phyloP scores from a whole-genome alignment of 345 rosid species.

The Kandelia obovata region DNA sequence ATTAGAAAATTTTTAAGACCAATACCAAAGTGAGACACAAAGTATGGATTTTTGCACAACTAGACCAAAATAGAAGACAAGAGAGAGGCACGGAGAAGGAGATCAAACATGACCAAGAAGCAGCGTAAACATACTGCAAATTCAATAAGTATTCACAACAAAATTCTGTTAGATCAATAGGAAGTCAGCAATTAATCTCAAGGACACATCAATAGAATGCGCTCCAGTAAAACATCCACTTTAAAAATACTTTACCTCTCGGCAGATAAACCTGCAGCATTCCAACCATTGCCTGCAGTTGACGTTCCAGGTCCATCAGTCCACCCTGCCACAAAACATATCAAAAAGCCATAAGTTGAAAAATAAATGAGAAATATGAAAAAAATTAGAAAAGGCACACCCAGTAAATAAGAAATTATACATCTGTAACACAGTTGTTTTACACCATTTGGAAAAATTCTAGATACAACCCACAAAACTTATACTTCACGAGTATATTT shows the following conservation, averaged over 20 bases:
- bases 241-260: conserved; percentile 41
- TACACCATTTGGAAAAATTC: not conserved
- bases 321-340: conserved; percentile 47
- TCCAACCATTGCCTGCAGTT: conserved; percentile 56
- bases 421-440: not conserved
- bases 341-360: not conserved
- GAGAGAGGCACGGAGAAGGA: not conserved
- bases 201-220: not conserved
- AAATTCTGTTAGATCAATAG: not conserved
- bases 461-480: not conserved
- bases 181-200: not conserved
- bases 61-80: no score
- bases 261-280: conserved; percentile 48
- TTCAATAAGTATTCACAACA: not conserved
- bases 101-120: not conserved
- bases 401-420: not conserved
- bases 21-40: no score
- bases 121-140: not conserved
- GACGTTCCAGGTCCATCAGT: conserved; percentile 57
- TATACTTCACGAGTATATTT: conserved; percentile 1
- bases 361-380: not conserved
- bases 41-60: no score
- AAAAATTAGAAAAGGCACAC: not conserved
- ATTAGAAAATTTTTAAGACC: no score
- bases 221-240: not conserved